A percentile compares a stretch with the other conserved stretches of the same genome.
These are phyloP conservation scores for Sporothrix sp. DNA, from an alignment of 2,329 filamentous ascomycete genomes.

Conservation along the genomic window DNA sequence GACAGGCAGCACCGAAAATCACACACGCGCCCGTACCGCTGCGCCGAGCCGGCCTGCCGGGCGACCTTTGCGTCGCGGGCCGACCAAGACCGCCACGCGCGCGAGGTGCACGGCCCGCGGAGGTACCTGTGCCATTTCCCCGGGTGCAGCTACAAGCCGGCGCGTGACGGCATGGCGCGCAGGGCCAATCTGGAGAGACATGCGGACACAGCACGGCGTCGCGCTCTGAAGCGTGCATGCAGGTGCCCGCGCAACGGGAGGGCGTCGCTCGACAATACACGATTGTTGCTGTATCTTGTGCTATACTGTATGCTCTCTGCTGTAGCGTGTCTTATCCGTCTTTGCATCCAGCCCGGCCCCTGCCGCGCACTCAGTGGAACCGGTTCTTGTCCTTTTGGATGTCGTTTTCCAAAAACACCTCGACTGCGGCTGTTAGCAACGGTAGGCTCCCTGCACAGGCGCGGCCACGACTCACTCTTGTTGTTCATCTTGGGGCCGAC, in stretches of 20 bases:
- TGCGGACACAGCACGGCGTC: not conserved
- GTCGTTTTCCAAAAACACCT: slow-evolving; percentile 26
- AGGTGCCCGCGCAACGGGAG: too few species aligned
- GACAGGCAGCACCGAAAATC: not conserved
- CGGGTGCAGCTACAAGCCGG: slow-evolving; percentile 1
- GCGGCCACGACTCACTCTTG: slow-evolving; percentile 19
- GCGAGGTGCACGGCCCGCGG: not conserved
- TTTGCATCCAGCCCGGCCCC: too few species aligned
- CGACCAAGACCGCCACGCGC: not conserved
- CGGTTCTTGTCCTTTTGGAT: slow-evolving; percentile 23
- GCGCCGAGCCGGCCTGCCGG: not conserved
- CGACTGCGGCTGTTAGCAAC: slow-evolving; percentile 15
- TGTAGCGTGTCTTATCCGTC: too few species aligned
- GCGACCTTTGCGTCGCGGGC: not conserved
- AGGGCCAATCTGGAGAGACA: not conserved
- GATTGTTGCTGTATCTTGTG: too few species aligned
- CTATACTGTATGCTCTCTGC: too few species aligned
- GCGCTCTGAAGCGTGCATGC: too few species aligned
- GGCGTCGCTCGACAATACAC: too few species aligned
- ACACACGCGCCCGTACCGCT: not conserved
- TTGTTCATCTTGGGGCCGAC: slow-evolving; percentile 27
- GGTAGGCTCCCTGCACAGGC: not conserved
- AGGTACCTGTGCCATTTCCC: not conserved
- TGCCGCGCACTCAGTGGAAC: too few species aligned
- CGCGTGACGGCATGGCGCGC: not conserved